phyloP scores from a whole-genome alignment of 495 filamentous ascomycete species.

The Penicillium goetzii region DNA sequence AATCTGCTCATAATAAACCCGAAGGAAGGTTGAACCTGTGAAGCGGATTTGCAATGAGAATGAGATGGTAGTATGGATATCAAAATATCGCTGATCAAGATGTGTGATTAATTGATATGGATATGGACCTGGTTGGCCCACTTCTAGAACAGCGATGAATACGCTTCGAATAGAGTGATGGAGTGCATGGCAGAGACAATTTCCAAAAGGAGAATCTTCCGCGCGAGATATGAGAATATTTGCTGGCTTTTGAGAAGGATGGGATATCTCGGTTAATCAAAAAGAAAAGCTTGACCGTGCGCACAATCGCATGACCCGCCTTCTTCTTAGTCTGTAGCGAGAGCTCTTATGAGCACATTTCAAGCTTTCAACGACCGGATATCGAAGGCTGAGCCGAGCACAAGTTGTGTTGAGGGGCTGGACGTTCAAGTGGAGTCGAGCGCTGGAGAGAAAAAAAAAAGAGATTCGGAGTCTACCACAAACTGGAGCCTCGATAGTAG shows the following conservation, averaged over 20 bases:
- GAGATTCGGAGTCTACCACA: background rate
- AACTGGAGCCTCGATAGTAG: background rate
- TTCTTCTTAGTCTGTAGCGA: background rate
- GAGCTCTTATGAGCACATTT: constrained; percentile 7
- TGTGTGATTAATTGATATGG: background rate
- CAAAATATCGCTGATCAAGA: background rate
- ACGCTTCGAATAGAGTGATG: background rate
- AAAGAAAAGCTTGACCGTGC: background rate
- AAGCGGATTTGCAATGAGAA: background rate
- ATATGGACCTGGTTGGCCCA: background rate
- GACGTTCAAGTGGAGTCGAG: background rate
- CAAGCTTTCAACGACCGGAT: background rate
- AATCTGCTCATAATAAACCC: constrained; percentile 2
- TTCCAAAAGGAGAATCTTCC: background rate
- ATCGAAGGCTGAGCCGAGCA: background rate
- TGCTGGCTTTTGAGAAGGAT: constrained; percentile 2
- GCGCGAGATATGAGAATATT: background rate
- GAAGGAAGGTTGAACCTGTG: background rate
- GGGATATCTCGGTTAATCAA: background rate
- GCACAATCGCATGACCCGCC: background rate
- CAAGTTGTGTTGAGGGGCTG: background rate
- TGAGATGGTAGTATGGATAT: background rate
- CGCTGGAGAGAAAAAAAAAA: background rate
- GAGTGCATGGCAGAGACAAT: background rate
- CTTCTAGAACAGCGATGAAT: background rate